Evolutionary conservation across 2,329 filamentous ascomycete genomes (phyloP), one percentile per base, ranked within the genome.

Genomic region (Pseudogymnoascus sp.): DNA sequence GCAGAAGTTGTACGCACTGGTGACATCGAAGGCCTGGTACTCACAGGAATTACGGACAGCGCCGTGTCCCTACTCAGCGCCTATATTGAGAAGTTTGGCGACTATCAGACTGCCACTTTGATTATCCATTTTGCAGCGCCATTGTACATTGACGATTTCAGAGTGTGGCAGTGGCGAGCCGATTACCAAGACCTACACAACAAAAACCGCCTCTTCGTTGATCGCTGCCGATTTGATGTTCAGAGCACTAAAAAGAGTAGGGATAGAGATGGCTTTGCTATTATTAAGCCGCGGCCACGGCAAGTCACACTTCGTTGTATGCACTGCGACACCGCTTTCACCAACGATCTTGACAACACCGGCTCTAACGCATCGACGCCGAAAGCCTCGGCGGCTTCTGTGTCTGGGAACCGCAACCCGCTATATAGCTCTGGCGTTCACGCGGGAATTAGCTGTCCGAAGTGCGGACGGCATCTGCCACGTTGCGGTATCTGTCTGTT

Each of bases 91-190:
- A 88, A 88, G 68, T 91, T 88, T 72, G 82, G 86, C 70, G 90
- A 93, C 73, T 81, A 90, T 23, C 91, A 95, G 75, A 92, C 90
- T 1, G 88, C 90, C 1, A 87, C 89, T 0, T 79, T 94, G 1
- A 83, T 91, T 65, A 83, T 90, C 63, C 88, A 88, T 11, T 86
- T 89, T 72, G 89, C 88, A 67, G 84, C 86, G 63, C 90, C 90
- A 0, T 82, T 85, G 7, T 93, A 91, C 74, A 86, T 93, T 67
- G 84, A 89, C 73, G 91, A 94, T 73, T 78, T 88, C 47, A 86
- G 91, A 66, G 91, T 87, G 75, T 80, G 82, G 8, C 84, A 87
- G 63, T 93, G 90, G 88, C 87, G 88, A 62, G 83, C 80, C 67
- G 81, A 81, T 37, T 92, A 93, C 72, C 83, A 87, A 63, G 85